phyloP scores from a whole-genome alignment of 1,139 yeast genomes.

The Yamadazyma taylorii region DNA sequence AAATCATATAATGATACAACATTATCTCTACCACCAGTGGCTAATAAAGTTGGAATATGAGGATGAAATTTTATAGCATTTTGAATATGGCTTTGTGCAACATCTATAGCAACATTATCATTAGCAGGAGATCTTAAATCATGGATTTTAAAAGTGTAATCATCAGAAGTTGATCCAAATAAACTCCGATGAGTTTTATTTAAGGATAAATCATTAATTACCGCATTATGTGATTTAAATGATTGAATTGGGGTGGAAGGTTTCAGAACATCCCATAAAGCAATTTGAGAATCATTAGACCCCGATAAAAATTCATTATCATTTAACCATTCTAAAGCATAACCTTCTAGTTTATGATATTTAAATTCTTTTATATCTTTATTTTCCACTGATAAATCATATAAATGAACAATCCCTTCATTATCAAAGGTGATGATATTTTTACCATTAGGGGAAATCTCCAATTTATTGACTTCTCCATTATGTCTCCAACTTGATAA shows the following conservation, averaged over 20 bases:
- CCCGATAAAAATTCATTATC: slow-evolving; percentile 58
- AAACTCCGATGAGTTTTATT: slow-evolving; percentile 36
- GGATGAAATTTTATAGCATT: slow-evolving; percentile 54
- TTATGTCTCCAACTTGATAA: slow-evolving; percentile 51
- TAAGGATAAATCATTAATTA: slow-evolving; percentile 58
- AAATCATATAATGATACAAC: slow-evolving; percentile 51
- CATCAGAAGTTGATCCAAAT: slow-evolving; percentile 77
- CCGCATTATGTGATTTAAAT: slow-evolving; percentile 49
- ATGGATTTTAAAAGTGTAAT: slow-evolving; percentile 61
- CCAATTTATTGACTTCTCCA: slow-evolving; percentile 52
- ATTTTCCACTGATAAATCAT: slow-evolving; percentile 25
- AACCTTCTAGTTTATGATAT: slow-evolving; percentile 68
- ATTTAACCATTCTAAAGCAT: slow-evolving; percentile 64
- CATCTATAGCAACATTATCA: slow-evolving; percentile 43
- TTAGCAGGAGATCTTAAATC: slow-evolving; percentile 54
- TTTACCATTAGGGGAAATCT: slow-evolving; percentile 35
- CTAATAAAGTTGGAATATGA: slow-evolving; percentile 41
- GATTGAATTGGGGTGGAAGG: slow-evolving; percentile 44
- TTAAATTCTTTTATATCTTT: slow-evolving; percentile 40
- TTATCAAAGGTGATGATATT: slow-evolving; percentile 52
- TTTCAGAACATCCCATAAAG: slow-evolving; percentile 62
- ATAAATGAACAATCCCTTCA: slow-evolving; percentile 49
- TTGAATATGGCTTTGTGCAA: slow-evolving; percentile 46
- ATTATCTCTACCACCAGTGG: slow-evolving; percentile 57
- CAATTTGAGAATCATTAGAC: slow-evolving; percentile 64